phyloP scores from a whole-genome alignment of 331 rosid species.

The Pyracantha coccinea region DNA sequence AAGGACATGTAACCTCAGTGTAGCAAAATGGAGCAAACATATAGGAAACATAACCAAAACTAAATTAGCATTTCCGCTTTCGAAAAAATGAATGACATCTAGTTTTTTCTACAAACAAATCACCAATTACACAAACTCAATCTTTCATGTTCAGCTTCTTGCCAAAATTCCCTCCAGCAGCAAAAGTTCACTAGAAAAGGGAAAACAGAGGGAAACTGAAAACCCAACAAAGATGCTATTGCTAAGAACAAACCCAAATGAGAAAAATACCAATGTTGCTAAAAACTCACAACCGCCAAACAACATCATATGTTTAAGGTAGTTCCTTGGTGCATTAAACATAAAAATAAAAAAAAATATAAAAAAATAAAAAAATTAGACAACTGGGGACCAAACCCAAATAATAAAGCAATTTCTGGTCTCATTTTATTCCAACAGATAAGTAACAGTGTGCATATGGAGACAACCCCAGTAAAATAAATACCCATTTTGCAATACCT shows the following conservation, averaged over 20 bases:
- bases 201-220: background rate
- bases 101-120: background rate
- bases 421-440: background rate
- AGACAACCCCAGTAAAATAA: background rate
- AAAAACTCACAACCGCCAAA: background rate
- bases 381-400: background rate
- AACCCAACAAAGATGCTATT: background rate
- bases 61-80: background rate
- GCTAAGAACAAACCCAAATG: background rate
- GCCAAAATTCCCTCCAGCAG: background rate
- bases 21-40: background rate
- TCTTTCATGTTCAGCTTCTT: background rate
- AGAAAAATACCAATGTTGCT: background rate
- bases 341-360: background rate
- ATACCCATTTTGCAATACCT: constrained; percentile 2
- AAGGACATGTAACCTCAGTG: background rate
- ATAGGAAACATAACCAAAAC: background rate
- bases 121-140: background rate
- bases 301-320: background rate
- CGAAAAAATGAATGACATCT: background rate
- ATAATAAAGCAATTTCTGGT: background rate
- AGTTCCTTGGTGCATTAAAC: background rate
- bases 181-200: background rate
- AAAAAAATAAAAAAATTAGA: background rate
- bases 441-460: background rate